Percentiles rank a stretch among this genome's conserved stretches.
Conservation (phyloP, 768 basidiomycete genomes). For the Tephrocybe sp. region DNA sequence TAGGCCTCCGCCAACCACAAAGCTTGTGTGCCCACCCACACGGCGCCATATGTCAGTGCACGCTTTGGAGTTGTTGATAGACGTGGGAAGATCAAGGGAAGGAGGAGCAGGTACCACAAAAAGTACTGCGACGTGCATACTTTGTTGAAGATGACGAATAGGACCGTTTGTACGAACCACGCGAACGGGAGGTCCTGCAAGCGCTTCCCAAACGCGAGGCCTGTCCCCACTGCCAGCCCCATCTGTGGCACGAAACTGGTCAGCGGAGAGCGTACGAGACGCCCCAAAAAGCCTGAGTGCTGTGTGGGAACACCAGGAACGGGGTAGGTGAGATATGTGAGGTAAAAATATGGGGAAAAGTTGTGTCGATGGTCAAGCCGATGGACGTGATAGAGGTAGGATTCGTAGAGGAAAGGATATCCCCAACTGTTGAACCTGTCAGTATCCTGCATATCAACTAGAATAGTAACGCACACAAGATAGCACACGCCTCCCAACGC, state of each 20-base stretch:
- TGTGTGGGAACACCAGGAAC: conserved; percentile 19
- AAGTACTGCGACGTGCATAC: conserved; percentile 99
- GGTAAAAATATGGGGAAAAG: conserved; percentile 97
- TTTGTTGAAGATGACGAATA: conserved; percentile 96
- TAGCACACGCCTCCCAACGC: conserved; percentile 67
- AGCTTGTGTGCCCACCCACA: conserved; percentile 82
- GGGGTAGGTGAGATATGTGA: conserved; percentile 87
- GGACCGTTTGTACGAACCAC: conserved; percentile 89
- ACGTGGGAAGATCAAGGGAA: conserved; percentile 78
- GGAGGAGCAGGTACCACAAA: conserved; percentile 90
- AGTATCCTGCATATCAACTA: conserved; percentile 1
- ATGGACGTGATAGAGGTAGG: conserved; percentile 90
- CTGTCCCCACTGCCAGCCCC: conserved; percentile 65
- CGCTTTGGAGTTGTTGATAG: conserved; percentile 51
- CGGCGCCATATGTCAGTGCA: conserved; percentile 38
- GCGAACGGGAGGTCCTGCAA: conserved; percentile 68
- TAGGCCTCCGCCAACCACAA: conserved; percentile 93
- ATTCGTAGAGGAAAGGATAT: conserved; percentile 84
- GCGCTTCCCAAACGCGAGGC: conserved; percentile 66
- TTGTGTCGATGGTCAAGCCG: conserved; percentile 97
- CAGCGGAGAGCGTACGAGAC: conserved; percentile 66
- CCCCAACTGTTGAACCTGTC: conserved; percentile 74
- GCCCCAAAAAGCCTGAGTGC: conserved; percentile 31
- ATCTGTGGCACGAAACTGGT: conserved; percentile 87
- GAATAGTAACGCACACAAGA: conserved; percentile 54